phyloP scores from a whole-genome alignment of 345 rosid genomes.

The Rubroshorea leprosula region DNA sequence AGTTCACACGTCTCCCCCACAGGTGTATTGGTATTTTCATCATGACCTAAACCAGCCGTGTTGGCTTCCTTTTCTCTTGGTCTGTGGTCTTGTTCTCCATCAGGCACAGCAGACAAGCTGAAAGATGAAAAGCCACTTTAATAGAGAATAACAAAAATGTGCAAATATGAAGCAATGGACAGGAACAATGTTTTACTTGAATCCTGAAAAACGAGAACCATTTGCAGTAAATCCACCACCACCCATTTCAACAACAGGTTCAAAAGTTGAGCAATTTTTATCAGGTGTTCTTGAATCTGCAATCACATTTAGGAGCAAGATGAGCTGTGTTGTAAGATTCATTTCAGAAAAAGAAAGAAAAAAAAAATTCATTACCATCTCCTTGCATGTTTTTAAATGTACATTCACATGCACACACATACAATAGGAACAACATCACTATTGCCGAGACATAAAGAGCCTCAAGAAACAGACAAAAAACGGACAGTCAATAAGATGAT shows the following conservation, averaged over 20 bases:
- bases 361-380: neutral
- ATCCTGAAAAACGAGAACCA: conserved; percentile 46
- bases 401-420: neutral
- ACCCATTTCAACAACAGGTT: conserved; percentile 31
- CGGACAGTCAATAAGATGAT: neutral
- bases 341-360: neutral
- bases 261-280: conserved; percentile 21
- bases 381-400: neutral
- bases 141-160: neutral
- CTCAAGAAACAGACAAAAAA: neutral
- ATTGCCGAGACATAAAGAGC: neutral
- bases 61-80: conserved; percentile 26
- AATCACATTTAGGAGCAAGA: conserved; percentile 30
- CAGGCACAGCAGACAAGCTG: conserved; percentile 38
- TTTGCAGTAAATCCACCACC: conserved; percentile 29
- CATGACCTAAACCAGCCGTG: conserved; percentile 18
- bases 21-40: neutral
- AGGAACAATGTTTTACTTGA: conserved; percentile 32
- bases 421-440: neutral
- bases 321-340: conserved; percentile 6
- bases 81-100: conserved; percentile 30
- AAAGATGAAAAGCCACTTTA: conserved; percentile 15
- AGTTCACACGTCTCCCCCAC: conserved; percentile 23
- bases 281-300: conserved; percentile 37
- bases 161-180: neutral